Evolutionary conservation across 495 filamentous ascomycete species (phyloP), one percentile per base, ranked within the genome.

Genomic region (Apodospora peruviana): DNA sequence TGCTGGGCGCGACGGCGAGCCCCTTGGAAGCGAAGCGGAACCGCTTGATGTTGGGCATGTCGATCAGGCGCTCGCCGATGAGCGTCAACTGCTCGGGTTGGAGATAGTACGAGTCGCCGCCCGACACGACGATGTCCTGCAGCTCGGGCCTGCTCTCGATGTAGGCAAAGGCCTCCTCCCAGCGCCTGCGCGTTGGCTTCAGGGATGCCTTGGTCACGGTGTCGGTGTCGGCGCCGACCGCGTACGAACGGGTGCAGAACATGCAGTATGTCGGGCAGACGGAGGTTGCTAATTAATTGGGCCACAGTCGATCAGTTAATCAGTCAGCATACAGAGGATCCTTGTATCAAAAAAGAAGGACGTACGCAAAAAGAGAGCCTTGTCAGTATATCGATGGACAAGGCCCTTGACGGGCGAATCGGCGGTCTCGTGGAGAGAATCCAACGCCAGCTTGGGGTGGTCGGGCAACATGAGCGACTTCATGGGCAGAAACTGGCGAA

Each of bases 11-110:
- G 11, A 79, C 78, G 5, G 74, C 74, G 0, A 83, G 57, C 0
- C 80, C 80, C 52, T 81, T 82, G 18, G 73, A 70, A 17, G 79
- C 80, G 48, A 81, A 69, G 9, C 80, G 76, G 55, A 83, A 70
- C 18, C 79, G 68, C 38, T 68, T 66, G 53, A 78, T 65, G 46
- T 74, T 67, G 22, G 61, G 61, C 57, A 66, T 62, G 11, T 27
- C 48, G 34, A 69, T 68, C 17, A 72, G 55, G 11, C 64, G 54
- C 37, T 71, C 66, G 19, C 68, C 70, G 22, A 74, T 69, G 39
- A 47, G 43, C n/a, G 57, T 55, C 4, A 74, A 51, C 39, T 69
- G 48, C 11, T 68, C 43, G 1, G 60, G 61, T 10, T 56, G 43
- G 2, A 79, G 64, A 42, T 77, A 77, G 55, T 75, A 82, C 9